A percentile compares a stretch with the other conserved stretches of the same genome.
These are phyloP conservation scores for Syncephalastrum monosporum DNA, from an alignment of 371 early-diverging fungal species.

Conservation along the genomic window DNA sequence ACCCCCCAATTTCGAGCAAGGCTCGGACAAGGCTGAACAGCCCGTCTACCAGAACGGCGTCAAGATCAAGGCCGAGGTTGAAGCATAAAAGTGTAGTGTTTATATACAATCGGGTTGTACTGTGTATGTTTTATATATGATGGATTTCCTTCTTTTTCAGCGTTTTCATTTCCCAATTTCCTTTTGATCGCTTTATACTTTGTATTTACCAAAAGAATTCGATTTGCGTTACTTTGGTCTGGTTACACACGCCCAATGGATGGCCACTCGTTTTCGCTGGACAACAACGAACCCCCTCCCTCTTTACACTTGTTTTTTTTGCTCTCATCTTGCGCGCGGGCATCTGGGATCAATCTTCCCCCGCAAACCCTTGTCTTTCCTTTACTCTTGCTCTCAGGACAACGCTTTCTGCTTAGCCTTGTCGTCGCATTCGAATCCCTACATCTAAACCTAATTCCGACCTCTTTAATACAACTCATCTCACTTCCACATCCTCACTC, in stretches of 20 bases:
- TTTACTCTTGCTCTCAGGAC: conserved; percentile 1
- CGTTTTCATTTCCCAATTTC: conserved; percentile 7
- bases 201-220: conserved; percentile 6
- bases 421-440: no score
- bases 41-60: conserved; percentile 21
- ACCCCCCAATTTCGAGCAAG: conserved; percentile 65
- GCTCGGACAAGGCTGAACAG: conserved; percentile 36
- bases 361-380: conserved; percentile 1
- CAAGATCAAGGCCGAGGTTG: conserved; percentile 22
- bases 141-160: not conserved
- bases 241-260: not conserved
- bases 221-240: not conserved
- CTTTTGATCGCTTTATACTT: conserved; percentile 1
- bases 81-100: conserved; percentile 8
- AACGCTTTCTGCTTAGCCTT: no score
- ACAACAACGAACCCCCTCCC: not conserved
- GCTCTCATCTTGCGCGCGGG: conserved; percentile 10
- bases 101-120: no score
- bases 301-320: conserved; percentile 8
- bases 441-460: no score
- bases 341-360: conserved; percentile 10
- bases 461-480: no score
- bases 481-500: no score
- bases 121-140: no score
- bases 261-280: no score